Conservation (phyloP, 345 rosid species). For the Carallia pectinifolia region DNA sequence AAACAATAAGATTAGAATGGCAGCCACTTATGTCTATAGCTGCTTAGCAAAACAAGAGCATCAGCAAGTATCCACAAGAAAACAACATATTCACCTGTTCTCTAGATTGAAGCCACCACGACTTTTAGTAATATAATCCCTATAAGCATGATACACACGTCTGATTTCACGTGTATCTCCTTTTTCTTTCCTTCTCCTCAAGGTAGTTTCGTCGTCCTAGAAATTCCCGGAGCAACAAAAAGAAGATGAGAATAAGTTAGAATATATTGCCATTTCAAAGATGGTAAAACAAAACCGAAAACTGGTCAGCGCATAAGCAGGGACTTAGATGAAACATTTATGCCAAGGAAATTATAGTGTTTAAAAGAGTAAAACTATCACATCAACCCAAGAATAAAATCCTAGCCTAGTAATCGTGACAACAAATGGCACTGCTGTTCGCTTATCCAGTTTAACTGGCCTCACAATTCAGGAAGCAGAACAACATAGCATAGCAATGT, state of each 20-base stretch:
- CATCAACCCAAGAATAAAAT: neutral
- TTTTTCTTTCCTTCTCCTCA: conserved; percentile 41
- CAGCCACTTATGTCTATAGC: neutral
- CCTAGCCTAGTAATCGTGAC: too few relatives aligned
- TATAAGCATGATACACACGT: conserved; percentile 67
- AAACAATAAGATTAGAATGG: conserved; percentile 11
- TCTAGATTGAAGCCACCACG: conserved; percentile 48
- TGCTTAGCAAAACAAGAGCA: conserved; percentile 10
- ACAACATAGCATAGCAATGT: neutral
- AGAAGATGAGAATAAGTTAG: neutral
- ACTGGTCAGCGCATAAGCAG: too few relatives aligned
- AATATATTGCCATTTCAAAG: neutral
- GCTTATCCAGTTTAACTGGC: neutral
- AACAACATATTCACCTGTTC: conserved; percentile 39
- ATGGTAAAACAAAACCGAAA: neutral
- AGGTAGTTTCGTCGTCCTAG: conserved; percentile 70
- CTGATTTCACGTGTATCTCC: conserved; percentile 72
- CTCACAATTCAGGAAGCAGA: neutral
- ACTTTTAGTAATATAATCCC: conserved; percentile 51
- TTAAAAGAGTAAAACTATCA: too few relatives aligned
- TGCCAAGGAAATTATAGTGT: too few relatives aligned
- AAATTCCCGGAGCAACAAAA: conserved; percentile 14
- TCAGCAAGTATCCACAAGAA: neutral
- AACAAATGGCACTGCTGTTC: neutral
- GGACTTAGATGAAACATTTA: too few relatives aligned